Base-by-base conservation (phyloP, 345 rosid species). In the Hirschfeldia incana region DNA sequence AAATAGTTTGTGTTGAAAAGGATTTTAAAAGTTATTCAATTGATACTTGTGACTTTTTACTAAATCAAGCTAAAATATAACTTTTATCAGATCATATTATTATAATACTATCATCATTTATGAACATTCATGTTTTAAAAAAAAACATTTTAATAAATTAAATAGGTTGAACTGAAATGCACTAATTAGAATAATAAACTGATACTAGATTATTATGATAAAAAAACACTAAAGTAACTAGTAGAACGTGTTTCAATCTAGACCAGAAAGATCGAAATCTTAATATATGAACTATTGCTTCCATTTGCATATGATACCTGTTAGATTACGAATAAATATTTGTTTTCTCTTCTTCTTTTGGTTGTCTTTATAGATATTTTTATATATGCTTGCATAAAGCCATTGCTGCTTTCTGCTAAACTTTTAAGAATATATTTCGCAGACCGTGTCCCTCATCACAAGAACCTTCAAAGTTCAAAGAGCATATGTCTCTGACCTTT, bases 341-440 rank as follows among this genome's bases (percentile, higher is more conserved):
- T 57, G 55, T 27, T 75, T 39, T 28, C 9, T 51, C 8, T 51
- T 13, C 34, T 37, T 60, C 33, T 46, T 69, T 44, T 69, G 32
- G 4, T 29, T 58, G 69, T 10, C 64, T 59, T 59, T 59, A 2
- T 28, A 21, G 21, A 59, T 9, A 9, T 59, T 60, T 4, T 36
- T 37, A 21, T 17, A 4, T 61, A 64, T 17, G 4, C 26, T 60
- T 42, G 16, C 11, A 42, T 46, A 78, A 78, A 73, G 82, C 57
- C 12, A 78, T 67, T 27, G 39, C 46, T 78, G 78, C 78, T 78
- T 78, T 78, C 77, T 72, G 77, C 82, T 10, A 44, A 58, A 67
- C 67, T 55, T 21, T 21, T 21, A 21, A 21, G 21, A 59, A 59
- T 78, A 78, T n/a, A 21, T n/a, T 67, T 67, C 10, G 74, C 63